These are phyloP conservation scores for Rosa persica DNA, from an alignment of 306 rosid species.

Conservation along the genomic window DNA sequence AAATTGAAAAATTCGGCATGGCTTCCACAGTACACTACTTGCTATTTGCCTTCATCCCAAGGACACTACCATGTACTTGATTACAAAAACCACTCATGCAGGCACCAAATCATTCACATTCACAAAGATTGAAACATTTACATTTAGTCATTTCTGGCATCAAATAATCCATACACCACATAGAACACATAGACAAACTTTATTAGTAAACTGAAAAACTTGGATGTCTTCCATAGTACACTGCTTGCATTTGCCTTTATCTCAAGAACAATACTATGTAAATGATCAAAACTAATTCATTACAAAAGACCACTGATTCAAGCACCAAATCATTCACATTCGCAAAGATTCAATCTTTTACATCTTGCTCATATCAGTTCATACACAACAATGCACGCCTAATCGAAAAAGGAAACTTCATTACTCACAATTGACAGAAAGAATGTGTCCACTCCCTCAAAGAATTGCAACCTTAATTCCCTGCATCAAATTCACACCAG, in stretches of 20 bases:
- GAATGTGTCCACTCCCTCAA: background rate
- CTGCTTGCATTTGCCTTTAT: background rate
- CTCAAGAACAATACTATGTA: background rate
- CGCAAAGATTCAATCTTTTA: background rate
- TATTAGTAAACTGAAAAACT: background rate
- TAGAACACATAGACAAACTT: background rate
- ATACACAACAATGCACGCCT: background rate
- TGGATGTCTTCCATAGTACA: background rate
- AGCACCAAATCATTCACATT: background rate
- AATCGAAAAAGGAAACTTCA: background rate
- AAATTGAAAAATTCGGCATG: background rate
- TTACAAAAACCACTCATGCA: background rate
- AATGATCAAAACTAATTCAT: background rate
- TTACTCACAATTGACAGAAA: background rate
- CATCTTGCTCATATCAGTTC: background rate
- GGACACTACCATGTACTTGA: background rate
- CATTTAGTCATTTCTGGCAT: too few species aligned
- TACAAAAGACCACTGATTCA: background rate
- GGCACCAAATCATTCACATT: background rate
- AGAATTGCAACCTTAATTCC: background rate
- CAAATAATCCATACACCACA: background rate
- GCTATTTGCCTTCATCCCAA: background rate
- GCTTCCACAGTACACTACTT: background rate
- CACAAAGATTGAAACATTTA: background rate
- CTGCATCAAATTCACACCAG: background rate